A percentile compares a stretch with the other conserved stretches of the same genome.
Conservation (phyloP, 2,329 filamentous ascomycete genomes). For the Stagonosporopsis rhizophila region DNA sequence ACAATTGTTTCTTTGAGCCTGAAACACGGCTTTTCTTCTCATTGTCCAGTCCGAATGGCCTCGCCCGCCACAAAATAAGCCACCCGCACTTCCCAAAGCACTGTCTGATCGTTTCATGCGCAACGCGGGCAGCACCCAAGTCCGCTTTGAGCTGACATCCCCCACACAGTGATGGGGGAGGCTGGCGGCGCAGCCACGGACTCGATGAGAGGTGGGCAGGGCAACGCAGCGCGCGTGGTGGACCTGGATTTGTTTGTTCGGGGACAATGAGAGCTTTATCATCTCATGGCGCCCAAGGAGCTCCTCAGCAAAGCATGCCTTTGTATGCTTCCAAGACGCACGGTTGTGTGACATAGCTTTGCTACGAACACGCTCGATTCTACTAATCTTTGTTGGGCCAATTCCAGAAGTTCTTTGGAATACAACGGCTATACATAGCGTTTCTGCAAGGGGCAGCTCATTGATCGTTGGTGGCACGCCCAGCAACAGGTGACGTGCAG, state of each 20-base stretch:
- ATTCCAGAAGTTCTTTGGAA: neutral
- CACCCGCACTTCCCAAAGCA: neutral
- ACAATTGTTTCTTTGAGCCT: slow-evolving; percentile 1
- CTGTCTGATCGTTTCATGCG: slow-evolving; percentile 4
- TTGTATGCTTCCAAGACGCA: neutral
- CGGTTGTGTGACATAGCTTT: neutral
- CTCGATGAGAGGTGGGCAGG: neutral
- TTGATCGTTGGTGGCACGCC: slow-evolving; percentile 14
- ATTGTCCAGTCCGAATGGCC: neutral
- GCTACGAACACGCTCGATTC: neutral
- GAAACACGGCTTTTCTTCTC: slow-evolving; percentile 6
- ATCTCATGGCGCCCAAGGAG: neutral
- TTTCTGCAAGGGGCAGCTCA: slow-evolving; percentile 9
- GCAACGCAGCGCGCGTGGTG: neutral
- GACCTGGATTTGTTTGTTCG: slow-evolving; percentile 5
- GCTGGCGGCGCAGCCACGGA: slow-evolving; percentile 3
- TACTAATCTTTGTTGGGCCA: slow-evolving; percentile 3
- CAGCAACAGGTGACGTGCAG: slow-evolving; percentile 14
- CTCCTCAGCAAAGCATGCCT: neutral
- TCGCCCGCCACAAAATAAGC: neutral
- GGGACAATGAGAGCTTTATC: slow-evolving; percentile 1
- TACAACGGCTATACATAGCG: slow-evolving; percentile 8
- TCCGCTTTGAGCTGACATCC: slow-evolving; percentile 1
- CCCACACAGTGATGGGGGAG: neutral
- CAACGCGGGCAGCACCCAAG: neutral